Percentiles rank a stretch among this genome's conserved stretches.
Conservation (phyloP, 1,139 yeast genomes). For the Taphrina betulina region DNA sequence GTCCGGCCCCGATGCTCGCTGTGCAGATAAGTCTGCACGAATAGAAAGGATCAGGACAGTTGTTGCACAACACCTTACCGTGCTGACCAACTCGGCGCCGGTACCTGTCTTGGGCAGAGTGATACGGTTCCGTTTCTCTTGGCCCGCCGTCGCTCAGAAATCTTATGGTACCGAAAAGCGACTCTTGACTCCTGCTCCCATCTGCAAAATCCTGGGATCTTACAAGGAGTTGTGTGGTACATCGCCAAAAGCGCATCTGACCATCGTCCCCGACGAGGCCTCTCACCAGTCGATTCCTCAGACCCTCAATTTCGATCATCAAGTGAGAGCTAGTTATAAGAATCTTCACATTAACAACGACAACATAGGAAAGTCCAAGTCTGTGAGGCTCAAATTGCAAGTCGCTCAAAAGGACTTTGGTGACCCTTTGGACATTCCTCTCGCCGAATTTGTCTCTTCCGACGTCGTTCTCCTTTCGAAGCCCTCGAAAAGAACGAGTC, state of each 20-base stretch:
- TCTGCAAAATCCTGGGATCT: constrained; percentile 9
- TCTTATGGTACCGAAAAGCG: constrained; percentile 34
- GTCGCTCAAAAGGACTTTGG: constrained; percentile 12
- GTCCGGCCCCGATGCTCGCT: constrained; percentile 3
- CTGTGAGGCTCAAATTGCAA: constrained; percentile 12
- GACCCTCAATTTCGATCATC: background rate
- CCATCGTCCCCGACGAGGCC: constrained; percentile 15
- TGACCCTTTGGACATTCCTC: constrained; percentile 10
- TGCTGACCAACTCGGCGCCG: background rate
- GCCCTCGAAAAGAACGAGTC: constrained; percentile 31
- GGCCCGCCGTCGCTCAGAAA: constrained; percentile 33
- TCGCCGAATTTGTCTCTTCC: constrained; percentile 22
- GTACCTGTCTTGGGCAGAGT: background rate
- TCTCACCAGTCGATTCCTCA: constrained; percentile 8
- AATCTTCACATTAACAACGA: constrained; percentile 27
- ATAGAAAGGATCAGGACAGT: constrained; percentile 1
- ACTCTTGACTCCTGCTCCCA: constrained; percentile 33
- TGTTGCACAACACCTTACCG: constrained; percentile 3
- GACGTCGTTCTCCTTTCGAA: constrained; percentile 27
- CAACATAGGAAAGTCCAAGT: constrained; percentile 28
- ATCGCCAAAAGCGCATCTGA: constrained; percentile 17
- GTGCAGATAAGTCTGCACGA: constrained; percentile 5
- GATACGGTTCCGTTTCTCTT: background rate
- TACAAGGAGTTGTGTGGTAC: background rate
- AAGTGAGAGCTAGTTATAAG: constrained; percentile 14